Base-by-base conservation (phyloP, 495 filamentous ascomycete genomes). In the Xylaria longipes region DNA sequence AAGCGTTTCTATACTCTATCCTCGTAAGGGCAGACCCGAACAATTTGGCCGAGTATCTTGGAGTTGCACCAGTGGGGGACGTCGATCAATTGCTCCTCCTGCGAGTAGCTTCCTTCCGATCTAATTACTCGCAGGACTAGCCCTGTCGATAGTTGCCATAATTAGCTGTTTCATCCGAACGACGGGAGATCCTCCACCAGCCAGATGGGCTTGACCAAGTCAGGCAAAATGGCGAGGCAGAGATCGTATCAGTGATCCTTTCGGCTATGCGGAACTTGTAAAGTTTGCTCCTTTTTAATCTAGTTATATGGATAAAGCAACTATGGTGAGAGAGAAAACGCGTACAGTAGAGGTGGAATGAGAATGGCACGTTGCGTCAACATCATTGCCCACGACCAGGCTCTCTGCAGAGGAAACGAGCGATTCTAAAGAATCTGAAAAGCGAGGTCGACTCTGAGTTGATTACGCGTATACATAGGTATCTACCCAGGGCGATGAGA, bases 121-220 rank as follows among this genome's bases (percentile, higher is more conserved):
- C 27, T 29, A 57, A 68, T 68, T 58, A 57, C 65, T 41, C 37
- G 50, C 48, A 68, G 48, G 65, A 68, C 22, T 22, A 22, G 35
- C 5, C 50, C 50, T 68, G 65, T 68, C 50, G 50, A 56, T 56
- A 41, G 50, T 43, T 68, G 50, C 65, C 65, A 58, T 57, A 57
- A 31, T 68, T 41, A 57, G 65, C 33, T 68, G 65, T 45, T 68
- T 43, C 39, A 45, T 15, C 48, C 50, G 65, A 52, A 43, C 5
- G 9, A 22, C 65, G 65, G 50, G 65, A 68, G 65, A 68, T 68
- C 50, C 65, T 65, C 17, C 45, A 52, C 43, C 37, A 29, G 63
- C 63, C 25, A 65, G 15, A 52, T 20, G n/a, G 41, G 25, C 37
- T 64, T 64, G 1, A 48, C 41, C 37, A 50, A 65, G 43, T n/a